Conservation (phyloP, 768 basidiomycete genomes). For the Termitomyces sp. region DNA sequence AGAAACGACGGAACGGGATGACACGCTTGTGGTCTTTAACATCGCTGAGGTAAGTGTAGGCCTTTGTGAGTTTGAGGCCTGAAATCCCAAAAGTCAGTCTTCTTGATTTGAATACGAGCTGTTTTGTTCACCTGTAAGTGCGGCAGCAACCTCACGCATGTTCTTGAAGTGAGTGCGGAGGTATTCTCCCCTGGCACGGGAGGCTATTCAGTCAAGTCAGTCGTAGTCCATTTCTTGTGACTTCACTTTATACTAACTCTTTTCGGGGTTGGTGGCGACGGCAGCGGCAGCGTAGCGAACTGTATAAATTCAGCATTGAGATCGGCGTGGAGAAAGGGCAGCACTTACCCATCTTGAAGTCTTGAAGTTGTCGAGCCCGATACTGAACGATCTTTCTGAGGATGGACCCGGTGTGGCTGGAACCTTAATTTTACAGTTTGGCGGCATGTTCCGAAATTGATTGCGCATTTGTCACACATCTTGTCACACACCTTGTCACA, state of each 20-base stretch:
- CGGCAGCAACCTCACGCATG: constrained; percentile 98
- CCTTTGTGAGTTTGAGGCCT: constrained; percentile 94
- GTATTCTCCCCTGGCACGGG: constrained; percentile 93
- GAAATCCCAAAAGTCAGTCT: constrained; percentile 4
- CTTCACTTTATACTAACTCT: constrained; percentile 53
- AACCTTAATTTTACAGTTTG: constrained; percentile 40
- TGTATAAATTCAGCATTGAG: constrained; percentile 27
- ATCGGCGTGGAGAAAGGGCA: constrained; percentile 15
- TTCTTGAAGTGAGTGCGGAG: constrained; percentile 99
- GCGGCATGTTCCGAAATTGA: constrained; percentile 14
- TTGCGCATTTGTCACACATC: not conserved
- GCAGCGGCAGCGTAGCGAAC: constrained; percentile 94
- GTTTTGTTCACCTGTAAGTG: constrained; percentile 66
- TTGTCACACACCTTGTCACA: not conserved
- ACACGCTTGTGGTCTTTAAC: constrained; percentile 96
- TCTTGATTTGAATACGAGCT: not conserved
- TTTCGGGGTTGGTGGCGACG: constrained; percentile 90
- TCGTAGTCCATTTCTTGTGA: not conserved
- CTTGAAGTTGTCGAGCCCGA: constrained; percentile 46
- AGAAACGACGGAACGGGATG: constrained; percentile 94
- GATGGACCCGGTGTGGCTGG: constrained; percentile 31
- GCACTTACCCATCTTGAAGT: constrained; percentile 63
- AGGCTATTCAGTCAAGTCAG: constrained; percentile 48
- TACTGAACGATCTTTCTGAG: constrained; percentile 20
- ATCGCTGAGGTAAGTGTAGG: constrained; percentile 89